Evolutionary conservation across 2,329 filamentous ascomycete genomes (phyloP), one percentile per base, ranked within the genome.

Genomic region (Camptophora hylomeconis): DNA sequence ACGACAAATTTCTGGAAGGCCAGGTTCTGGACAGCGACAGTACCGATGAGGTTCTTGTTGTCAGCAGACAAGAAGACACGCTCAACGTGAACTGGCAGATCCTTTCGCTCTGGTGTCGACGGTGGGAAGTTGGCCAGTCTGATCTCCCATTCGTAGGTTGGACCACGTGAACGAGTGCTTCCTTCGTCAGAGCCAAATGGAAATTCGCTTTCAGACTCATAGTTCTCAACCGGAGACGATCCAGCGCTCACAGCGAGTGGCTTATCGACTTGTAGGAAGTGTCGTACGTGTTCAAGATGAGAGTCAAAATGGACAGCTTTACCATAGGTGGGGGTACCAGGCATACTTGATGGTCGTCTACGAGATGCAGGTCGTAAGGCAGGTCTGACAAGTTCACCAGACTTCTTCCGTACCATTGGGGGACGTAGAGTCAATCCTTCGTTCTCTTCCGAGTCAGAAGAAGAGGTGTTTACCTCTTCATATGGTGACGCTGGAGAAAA

Each of bases 221-320:
- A 86, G 29, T 67, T 74, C 35, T 95, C 87, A 5, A 81, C 80
- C 0, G 89, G 89, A 2, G 89, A 95, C 1, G 87, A 87, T 10
- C 83, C 79, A 29, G 86, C 86, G 53, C 87, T 95, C 51, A 98
- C 89, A 27, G 89, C 89, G n/a, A 92, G 75, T 2, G 89, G 89
- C 32, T 82, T 74, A 49, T 98, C 89, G 5, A 94, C 77, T 50
- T 94, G 83, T 13, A 94, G 63, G 54, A 98, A 98, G 52, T 95
- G 89, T 17, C 89, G 74, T 20, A 95, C 87, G 45, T 95, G 87
- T 57, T 95, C 89, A 20, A 95, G 72, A 49, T 93, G 82, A 15
- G 87, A 82, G 56, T 95, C 89, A 51, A 98, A 98, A 56, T 98
- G 89, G n/a, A 98, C 89, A 8, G 81, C 84, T 56, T 98, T 98